These are phyloP conservation scores for Babesia bovis DNA, from an alignment of 169 alveolate species.

Conservation along the genomic window DNA sequence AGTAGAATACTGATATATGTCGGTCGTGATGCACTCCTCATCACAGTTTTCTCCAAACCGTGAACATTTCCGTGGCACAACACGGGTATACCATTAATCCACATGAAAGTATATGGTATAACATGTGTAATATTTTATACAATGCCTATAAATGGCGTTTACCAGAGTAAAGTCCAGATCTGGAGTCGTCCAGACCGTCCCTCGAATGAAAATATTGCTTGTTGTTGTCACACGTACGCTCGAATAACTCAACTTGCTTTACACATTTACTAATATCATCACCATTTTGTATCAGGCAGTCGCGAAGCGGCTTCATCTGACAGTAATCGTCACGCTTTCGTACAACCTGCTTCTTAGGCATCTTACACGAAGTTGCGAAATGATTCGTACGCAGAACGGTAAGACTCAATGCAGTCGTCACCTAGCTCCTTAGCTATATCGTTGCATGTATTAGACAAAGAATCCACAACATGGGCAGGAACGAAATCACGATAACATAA, in stretches of 20 bases:
- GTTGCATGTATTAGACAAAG: neutral
- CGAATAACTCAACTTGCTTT: constrained; percentile 78
- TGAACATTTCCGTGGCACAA: too few species aligned
- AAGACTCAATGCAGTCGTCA: neutral
- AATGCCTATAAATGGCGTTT: constrained; percentile 61
- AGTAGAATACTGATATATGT: too few species aligned
- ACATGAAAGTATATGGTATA: too few species aligned
- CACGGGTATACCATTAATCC: too few species aligned
- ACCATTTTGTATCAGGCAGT: constrained; percentile 73
- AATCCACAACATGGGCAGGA: neutral
- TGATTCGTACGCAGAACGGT: constrained; percentile 10
- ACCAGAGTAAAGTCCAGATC: constrained; percentile 82
- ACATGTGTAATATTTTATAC: too few species aligned
- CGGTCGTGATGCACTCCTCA: too few species aligned
- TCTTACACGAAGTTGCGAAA: constrained; percentile 28
- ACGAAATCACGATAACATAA: constrained; percentile 18
- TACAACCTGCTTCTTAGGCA: constrained; percentile 61
- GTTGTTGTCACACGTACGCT: constrained; percentile 80
- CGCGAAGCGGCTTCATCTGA: constrained; percentile 81
- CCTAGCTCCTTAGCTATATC: constrained; percentile 3
- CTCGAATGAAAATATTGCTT: constrained; percentile 81
- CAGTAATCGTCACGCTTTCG: constrained; percentile 71
- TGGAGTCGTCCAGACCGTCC: constrained; percentile 85
- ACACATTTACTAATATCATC: constrained; percentile 78
- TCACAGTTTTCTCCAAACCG: too few species aligned